Evolutionary conservation across 1,139 yeast species (phyloP).

Genomic region (Tardiomyces depauwii): DNA sequence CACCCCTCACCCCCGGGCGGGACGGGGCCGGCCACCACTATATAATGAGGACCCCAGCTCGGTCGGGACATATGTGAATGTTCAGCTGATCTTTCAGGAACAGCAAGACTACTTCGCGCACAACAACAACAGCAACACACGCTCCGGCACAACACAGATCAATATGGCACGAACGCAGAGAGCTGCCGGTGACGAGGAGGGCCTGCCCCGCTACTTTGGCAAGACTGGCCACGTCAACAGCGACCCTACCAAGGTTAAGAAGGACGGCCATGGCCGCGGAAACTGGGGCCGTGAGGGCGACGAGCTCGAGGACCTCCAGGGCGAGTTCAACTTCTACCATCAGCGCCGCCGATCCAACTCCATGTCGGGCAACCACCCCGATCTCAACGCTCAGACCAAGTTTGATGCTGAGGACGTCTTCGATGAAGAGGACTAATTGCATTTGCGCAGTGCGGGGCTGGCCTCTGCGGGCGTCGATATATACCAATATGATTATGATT

Average conservation of each 20-base stretch:
- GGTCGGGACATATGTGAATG: too few relatives aligned
- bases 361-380: slow-evolving; percentile 38
- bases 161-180: slow-evolving; percentile 78
- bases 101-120: too few relatives aligned
- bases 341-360: slow-evolving; percentile 35
- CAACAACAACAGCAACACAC: too few relatives aligned
- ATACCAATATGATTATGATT: too few relatives aligned
- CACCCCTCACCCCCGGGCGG: too few relatives aligned
- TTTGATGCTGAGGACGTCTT: neutral
- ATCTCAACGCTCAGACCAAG: neutral
- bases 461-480: too few relatives aligned
- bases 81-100: too few relatives aligned
- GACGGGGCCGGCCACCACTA: too few relatives aligned
- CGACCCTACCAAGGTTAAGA: slow-evolving; percentile 69
- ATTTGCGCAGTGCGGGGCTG: too few relatives aligned
- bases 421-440: neutral
- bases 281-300: slow-evolving; percentile 32
- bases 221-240: slow-evolving; percentile 56
- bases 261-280: slow-evolving; percentile 70
- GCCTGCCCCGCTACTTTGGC: slow-evolving; percentile 59
- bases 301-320: slow-evolving; percentile 29
- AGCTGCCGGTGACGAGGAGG: slow-evolving; percentile 56
- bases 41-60: too few relatives aligned
- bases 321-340: slow-evolving; percentile 29
- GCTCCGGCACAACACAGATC: neutral